Percentiles rank a stretch among this genome's conserved stretches.
These are phyloP conservation scores for Asterophora parasitica DNA, from an alignment of 768 basidiomycete genomes.

Conservation along the genomic window DNA sequence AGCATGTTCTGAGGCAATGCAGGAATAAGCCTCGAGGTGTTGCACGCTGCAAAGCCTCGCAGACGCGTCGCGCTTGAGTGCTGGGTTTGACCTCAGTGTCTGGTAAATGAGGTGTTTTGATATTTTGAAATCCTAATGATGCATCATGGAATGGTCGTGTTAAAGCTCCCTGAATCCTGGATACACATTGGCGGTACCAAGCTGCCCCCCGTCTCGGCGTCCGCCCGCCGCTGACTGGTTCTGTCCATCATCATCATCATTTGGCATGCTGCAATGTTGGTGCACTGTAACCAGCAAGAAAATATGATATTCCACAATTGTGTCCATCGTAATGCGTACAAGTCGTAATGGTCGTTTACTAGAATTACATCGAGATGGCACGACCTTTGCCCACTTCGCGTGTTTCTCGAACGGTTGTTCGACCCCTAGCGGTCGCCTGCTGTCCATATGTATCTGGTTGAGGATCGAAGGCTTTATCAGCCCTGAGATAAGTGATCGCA, in stretches of 20 bases:
- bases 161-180: neutral
- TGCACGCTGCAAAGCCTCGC: neutral
- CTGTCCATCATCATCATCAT: neutral
- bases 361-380: constrained; percentile 74
- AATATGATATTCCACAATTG: neutral
- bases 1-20: neutral
- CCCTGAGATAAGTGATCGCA: constrained; percentile 68
- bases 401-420: constrained; percentile 56
- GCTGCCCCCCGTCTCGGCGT: no score
- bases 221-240: neutral
- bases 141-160: constrained; percentile 13
- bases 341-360: constrained; percentile 5
- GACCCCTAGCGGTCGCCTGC: constrained; percentile 53
- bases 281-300: neutral
- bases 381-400: constrained; percentile 67
- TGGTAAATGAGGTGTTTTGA: constrained; percentile 3
- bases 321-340: constrained; percentile 7
- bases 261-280: no score
- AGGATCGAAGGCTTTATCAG: constrained; percentile 66
- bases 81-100: constrained; percentile 4
- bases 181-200: no score
- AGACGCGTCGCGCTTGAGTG: neutral
- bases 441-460: constrained; percentile 45
- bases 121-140: constrained; percentile 2
- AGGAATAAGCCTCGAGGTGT: neutral